Evolutionary conservation across 768 basidiomycete genomes (phyloP), one percentile per base, ranked within the genome.

Genomic region (Naganishia vishniacii): DNA sequence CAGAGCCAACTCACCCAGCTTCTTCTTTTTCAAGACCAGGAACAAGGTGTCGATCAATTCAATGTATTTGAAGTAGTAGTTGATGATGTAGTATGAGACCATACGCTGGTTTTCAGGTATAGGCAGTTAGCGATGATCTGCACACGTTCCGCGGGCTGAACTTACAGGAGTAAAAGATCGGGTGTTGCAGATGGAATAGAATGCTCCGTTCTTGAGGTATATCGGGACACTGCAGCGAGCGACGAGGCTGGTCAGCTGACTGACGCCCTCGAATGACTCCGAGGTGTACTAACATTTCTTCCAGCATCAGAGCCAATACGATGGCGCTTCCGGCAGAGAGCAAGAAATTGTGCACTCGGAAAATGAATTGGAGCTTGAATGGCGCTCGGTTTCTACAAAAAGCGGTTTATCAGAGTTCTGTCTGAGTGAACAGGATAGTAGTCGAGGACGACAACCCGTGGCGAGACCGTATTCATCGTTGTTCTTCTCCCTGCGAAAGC

Each of bases 31-130:
- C 72, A 97, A 80, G 11, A 89, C 89, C 69, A 99, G 85, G 83
- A 98, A 99, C 69, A 97, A 84, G 15, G 95, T 99, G 81, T 98
- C 95, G 68, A 94, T 77, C 65, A 98, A 84, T 80, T 99, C 95
- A 68, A 95, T 80, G 78, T 97, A 98, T 78, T 97, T 97, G 84
- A 95, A 90, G 80, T 87, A 92, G 81, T 98, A 99, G 81, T 99
- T 99, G 82, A 97, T 82, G 82, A 98, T 91, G 81, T 99, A 98
- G 81, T 89, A 97, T 73, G 92, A 87, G 80, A 97, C 88, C 77
- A 97, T 82, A 76, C 83, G 84, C 92, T 95, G 72, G 15, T 16
- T 32, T 9, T 23, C 31, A 47, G 42, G n/a, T n/a, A 45, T 31
- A 26, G 34, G 20, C 18, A 18, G 12, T 64, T 41, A 60, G 62